phyloP scores from a whole-genome alignment of 306 rosid species.

The Citrullus mucosospermus region DNA sequence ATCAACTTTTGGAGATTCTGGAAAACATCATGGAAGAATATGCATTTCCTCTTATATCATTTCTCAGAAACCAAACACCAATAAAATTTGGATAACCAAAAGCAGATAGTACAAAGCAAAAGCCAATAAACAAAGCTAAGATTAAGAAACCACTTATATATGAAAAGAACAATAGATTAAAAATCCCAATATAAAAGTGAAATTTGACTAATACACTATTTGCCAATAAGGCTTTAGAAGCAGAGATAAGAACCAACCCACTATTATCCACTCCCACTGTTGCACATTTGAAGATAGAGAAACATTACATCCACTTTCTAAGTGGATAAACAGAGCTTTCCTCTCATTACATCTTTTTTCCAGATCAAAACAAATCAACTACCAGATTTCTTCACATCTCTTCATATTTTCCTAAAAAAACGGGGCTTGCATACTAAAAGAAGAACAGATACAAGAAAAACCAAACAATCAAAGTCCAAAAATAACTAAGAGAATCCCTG shows the following conservation, averaged over 20 bases:
- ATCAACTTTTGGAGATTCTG: constrained; percentile 46
- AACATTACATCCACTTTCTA: not conserved
- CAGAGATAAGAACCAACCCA: not conserved
- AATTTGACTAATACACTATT: not conserved
- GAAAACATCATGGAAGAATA: constrained; percentile 11
- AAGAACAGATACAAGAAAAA: not conserved
- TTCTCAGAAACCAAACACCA: constrained; percentile 1
- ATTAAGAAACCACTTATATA: not conserved
- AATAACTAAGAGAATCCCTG: not conserved
- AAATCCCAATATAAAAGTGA: not conserved
- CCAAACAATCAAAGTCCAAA: not conserved
- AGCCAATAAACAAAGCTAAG: not conserved
- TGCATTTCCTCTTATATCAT: not conserved
- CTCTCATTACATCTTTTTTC: not conserved
- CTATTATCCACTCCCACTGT: not conserved
- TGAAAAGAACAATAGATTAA: not conserved
- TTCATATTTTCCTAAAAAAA: not conserved
- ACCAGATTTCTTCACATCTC: not conserved
- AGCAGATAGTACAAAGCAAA: not conserved
- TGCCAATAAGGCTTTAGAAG: not conserved
- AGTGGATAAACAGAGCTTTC: not conserved
- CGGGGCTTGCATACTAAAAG: not conserved
- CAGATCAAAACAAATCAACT: not conserved
- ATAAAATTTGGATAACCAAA: not conserved
- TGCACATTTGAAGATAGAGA: not conserved